Base-by-base conservation (phyloP, 768 basidiomycete species). In the Lyophyllum shimeji region DNA sequence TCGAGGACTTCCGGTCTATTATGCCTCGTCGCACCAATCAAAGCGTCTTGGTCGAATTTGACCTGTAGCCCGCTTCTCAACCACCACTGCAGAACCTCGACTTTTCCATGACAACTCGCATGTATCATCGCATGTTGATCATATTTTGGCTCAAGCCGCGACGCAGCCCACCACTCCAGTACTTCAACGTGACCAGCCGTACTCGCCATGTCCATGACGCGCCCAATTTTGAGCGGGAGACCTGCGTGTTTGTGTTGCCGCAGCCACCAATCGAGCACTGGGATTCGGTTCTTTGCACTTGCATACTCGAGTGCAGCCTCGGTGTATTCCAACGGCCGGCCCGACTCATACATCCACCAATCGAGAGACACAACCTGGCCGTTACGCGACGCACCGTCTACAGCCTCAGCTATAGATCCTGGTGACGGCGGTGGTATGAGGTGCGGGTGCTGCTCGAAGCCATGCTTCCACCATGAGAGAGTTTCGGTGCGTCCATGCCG, bases 51-150 rank as follows among this genome's bases (percentile, higher is more conserved):
- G 65, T 95, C 90, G 67, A 88, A 94, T 42, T 85, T 78, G 52
- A 93, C 72, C 63, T 89, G 87, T 37, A 93, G 69, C 9, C 89
- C 90, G 59, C 87, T 89, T 23, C 82, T 80, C 44, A 87, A 67
- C 92, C 92, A 93, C 92, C 92, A 94, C 62, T 89, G 76, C 58
- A 94, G 71, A 20, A 91, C 87, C 23, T 90, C 84, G 11, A 92
- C 82, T 70, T 84, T 90, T 18, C 92, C 92, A 52, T 86, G 81
- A 71, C 85, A 87, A 59, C 87, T 89, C 1, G 92, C 90, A 57
- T 89, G 85, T 56, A 90, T 84, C 60, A 93, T 73, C 25, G 89
- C 89, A 59, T 85, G 81, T 42, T 82, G 80, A 64, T 93, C 90
- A 69, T 91, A 90, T 64, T 89, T 89, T 58, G 82, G 82, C 44